Conservation (phyloP, 805 yeast genomes). For the Clavispora vitiphila region DNA sequence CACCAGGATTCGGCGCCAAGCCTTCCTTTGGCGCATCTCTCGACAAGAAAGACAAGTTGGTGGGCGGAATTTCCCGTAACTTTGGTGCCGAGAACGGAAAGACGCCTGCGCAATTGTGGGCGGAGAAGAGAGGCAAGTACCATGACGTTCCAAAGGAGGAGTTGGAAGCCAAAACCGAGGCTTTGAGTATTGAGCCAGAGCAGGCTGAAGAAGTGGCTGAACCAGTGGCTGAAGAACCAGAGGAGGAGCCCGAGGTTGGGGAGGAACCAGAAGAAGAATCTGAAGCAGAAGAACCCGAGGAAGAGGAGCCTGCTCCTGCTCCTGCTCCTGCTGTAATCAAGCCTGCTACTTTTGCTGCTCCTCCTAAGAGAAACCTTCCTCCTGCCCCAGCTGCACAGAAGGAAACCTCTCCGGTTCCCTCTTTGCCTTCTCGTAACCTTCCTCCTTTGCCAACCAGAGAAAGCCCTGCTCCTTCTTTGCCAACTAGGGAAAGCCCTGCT, state of each 20-base stretch:
- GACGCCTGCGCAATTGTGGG: constrained; percentile 95
- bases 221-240: constrained; percentile 8
- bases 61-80: constrained; percentile 56
- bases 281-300: constrained; percentile 6
- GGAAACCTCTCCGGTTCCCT: constrained; percentile 5
- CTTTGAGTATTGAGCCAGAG: neutral
- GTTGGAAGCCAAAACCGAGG: constrained; percentile 5
- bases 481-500: constrained; percentile 7
- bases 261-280: constrained; percentile 11
- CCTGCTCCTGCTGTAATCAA: constrained; percentile 2
- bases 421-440: no score
- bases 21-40: constrained; percentile 16
- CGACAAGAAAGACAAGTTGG: constrained; percentile 36
- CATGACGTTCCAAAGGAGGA: constrained; percentile 33
- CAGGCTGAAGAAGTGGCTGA: constrained; percentile 6
- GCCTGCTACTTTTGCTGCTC: constrained; percentile 14
- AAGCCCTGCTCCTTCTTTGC: constrained; percentile 15
- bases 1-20: constrained; percentile 12
- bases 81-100: constrained; percentile 62
- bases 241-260: constrained; percentile 2
- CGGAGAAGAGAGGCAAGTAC: constrained; percentile 75
- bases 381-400: constrained; percentile 15
- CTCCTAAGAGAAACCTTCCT: constrained; percentile 14
- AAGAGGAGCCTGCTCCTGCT: constrained; percentile 2
- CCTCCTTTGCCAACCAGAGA: constrained; percentile 7